Conservation (phyloP, 2,329 filamentous ascomycete genomes). For the Ophiostoma quercus region DNA sequence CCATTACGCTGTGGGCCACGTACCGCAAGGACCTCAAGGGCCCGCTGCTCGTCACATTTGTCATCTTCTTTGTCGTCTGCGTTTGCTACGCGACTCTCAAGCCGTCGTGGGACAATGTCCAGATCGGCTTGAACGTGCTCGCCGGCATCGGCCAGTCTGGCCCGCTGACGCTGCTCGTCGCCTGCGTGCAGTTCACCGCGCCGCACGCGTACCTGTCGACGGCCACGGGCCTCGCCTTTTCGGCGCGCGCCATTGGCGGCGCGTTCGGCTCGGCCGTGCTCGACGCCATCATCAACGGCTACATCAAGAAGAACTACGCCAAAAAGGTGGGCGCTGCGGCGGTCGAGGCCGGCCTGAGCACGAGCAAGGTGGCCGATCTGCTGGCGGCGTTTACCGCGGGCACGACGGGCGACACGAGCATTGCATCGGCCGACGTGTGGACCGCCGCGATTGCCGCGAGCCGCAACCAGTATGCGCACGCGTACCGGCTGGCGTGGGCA, state of each 20-base stretch:
- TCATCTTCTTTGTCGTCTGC: slow-evolving; percentile 42
- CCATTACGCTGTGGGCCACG: slow-evolving; percentile 44
- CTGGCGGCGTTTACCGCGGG: slow-evolving; percentile 39
- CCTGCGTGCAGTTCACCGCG: slow-evolving; percentile 48
- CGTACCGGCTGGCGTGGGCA: slow-evolving; percentile 47
- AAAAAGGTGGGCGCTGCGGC: slow-evolving; percentile 40
- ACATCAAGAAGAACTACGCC: slow-evolving; percentile 39
- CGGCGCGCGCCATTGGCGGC: slow-evolving; percentile 48
- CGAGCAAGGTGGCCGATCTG: slow-evolving; percentile 36
- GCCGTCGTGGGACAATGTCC: slow-evolving; percentile 41
- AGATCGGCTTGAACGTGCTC: slow-evolving; percentile 46
- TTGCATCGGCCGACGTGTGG: slow-evolving; percentile 38
- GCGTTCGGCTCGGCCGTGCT: slow-evolving; percentile 50
- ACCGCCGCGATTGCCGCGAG: slow-evolving; percentile 39
- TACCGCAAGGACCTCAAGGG: slow-evolving; percentile 45
- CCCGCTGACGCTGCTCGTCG: slow-evolving; percentile 46
- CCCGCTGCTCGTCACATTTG: slow-evolving; percentile 44
- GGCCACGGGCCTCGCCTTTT: slow-evolving; percentile 50
- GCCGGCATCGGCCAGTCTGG: slow-evolving; percentile 46
- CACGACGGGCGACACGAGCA: slow-evolving; percentile 28
- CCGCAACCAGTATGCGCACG: slow-evolving; percentile 42
- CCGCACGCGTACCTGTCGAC: slow-evolving; percentile 50
- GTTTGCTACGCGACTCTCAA: slow-evolving; percentile 45
- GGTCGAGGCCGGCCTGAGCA: slow-evolving; percentile 40
- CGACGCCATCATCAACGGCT: slow-evolving; percentile 48